Conservation (phyloP, 2,329 filamentous ascomycete species). For the Talaromyces sp. region DNA sequence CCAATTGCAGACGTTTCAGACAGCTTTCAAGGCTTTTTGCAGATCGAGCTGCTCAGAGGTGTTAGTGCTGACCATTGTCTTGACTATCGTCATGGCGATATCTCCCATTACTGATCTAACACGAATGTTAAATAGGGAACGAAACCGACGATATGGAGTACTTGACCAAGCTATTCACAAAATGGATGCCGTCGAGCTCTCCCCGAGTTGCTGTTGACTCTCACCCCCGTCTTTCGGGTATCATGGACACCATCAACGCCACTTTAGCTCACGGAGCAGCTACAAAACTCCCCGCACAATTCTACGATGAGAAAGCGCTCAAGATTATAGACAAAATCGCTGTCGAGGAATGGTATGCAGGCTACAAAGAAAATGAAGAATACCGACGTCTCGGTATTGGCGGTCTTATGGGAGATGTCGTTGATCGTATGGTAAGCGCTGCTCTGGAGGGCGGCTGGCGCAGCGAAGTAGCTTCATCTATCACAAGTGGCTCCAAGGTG, state of each 20-base stretch:
- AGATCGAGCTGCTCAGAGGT: constrained; percentile 65
- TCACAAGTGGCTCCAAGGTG: constrained; percentile 40
- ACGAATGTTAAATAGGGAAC: constrained; percentile 51
- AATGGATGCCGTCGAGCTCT: constrained; percentile 75
- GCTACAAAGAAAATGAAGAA: constrained; percentile 78
- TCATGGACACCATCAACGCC: constrained; percentile 92
- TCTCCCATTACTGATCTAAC: background rate
- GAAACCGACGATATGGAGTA: constrained; percentile 76
- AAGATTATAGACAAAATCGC: constrained; percentile 68
- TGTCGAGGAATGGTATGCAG: constrained; percentile 89
- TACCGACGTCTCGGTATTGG: constrained; percentile 90
- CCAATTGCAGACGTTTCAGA: constrained; percentile 68
- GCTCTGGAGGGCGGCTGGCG: constrained; percentile 58
- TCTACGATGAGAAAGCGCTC: constrained; percentile 74
- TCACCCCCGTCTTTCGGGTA: constrained; percentile 76
- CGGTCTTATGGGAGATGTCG: constrained; percentile 75
- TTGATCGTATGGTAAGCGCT: constrained; percentile 66
- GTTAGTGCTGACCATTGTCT: constrained; percentile 33
- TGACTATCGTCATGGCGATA: background rate
- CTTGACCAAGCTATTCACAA: constrained; percentile 70
- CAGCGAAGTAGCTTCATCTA: constrained; percentile 50
- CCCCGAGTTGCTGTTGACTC: constrained; percentile 75
- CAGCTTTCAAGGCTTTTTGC: constrained; percentile 68
- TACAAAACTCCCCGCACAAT: constrained; percentile 75
- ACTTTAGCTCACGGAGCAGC: constrained; percentile 78